Base-by-base conservation (phyloP, 164 flowering plant genomes). In the Paratinospora sagittata region DNA sequence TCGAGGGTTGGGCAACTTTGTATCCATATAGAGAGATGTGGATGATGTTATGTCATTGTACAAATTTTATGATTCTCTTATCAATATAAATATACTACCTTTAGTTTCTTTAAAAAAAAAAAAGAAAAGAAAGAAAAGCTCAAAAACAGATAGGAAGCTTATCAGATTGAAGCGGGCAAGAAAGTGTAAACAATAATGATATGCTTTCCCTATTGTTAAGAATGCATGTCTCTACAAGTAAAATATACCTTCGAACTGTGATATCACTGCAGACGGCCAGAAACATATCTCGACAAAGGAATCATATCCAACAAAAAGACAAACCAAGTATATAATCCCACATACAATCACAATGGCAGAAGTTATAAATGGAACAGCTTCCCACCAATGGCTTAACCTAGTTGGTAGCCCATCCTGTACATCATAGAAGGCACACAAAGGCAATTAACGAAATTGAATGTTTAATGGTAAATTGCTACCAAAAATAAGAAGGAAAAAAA, bases 301-400 rank as follows among this genome's bases (percentile, higher is more conserved):
- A 84, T 95, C 99, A 84, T 95, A 95, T 67, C 99, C 99, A 79
- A 82, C 77, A 73, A 95, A 80, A 68, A 95, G 91, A 76, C 99
- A 95, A 57, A 91, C 81, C 83, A 91, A 81, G 84, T 95, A 95
- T 23, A 92, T 91, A 58, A 67, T 45, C 27, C 89, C 88, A 84
- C 99, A 95, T 14, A 86, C 79, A 69, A 83, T 75, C 71, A 91
- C 91, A 67, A 95, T 86, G 0, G 86, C 84, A 8, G 99, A 95
- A 63, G 97, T 95, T 41, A 91, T 77, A 75, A 95, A 89, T 13
- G 99, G 99, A 71, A 92, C 80, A 37, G 82, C 85, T 73, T 88
- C 93, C 99, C 99, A 95, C 93, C 90, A 92, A 66, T 92, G 97
- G 65, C 78, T 73, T 66, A 88, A 16, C 82, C 97, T 83, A 58